Evolutionary conservation across 805 yeast species (phyloP).

Genomic region (Scheffersomyces spartinae): DNA sequence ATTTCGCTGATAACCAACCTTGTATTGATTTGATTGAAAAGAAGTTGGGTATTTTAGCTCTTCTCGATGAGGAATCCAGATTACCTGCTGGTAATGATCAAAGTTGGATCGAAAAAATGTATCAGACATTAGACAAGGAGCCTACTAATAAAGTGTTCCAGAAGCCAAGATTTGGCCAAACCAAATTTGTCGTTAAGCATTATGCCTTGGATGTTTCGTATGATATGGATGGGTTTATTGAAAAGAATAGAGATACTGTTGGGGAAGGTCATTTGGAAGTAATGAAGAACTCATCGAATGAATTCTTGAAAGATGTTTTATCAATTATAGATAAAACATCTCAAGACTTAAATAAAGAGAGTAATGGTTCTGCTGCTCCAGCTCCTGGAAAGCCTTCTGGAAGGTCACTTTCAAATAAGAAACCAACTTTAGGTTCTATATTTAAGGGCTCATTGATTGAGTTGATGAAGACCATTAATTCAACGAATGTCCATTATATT

Average conservation of each 20-base stretch:
- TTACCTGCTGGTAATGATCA: slow-evolving; percentile 90
- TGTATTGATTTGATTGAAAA: slow-evolving; percentile 88
- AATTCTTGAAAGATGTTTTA: slow-evolving; percentile 52
- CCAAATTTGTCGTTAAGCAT: slow-evolving; percentile 82
- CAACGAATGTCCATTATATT: slow-evolving; percentile 93
- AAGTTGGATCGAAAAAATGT: slow-evolving; percentile 84
- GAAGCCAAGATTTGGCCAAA: slow-evolving; percentile 89
- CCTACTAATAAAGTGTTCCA: slow-evolving; percentile 71
- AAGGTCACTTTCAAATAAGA: slow-evolving; percentile 43
- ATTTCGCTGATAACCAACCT: slow-evolving; percentile 93
- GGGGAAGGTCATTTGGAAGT: slow-evolving; percentile 92
- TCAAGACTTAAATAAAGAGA: slow-evolving; percentile 23
- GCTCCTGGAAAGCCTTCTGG: slow-evolving; percentile 18
- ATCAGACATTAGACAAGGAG: slow-evolving; percentile 69
- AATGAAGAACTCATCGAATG: slow-evolving; percentile 56
- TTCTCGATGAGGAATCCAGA: slow-evolving; percentile 91
- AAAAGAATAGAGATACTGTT: slow-evolving; percentile 94
- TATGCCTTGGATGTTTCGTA: slow-evolving; percentile 91
- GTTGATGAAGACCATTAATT: slow-evolving; percentile 82
- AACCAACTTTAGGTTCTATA: slow-evolving; percentile 91
- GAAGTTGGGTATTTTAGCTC: slow-evolving; percentile 74
- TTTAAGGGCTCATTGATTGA: slow-evolving; percentile 89
- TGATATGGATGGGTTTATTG: slow-evolving; percentile 89
- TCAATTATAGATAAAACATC: slow-evolving; percentile 49
- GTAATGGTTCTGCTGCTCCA: slow-evolving; percentile 17